Evolutionary conservation across 106 monocot species (phyloP), one percentile per base, ranked within the genome.

Genomic region (Hemerocallis citrina): DNA sequence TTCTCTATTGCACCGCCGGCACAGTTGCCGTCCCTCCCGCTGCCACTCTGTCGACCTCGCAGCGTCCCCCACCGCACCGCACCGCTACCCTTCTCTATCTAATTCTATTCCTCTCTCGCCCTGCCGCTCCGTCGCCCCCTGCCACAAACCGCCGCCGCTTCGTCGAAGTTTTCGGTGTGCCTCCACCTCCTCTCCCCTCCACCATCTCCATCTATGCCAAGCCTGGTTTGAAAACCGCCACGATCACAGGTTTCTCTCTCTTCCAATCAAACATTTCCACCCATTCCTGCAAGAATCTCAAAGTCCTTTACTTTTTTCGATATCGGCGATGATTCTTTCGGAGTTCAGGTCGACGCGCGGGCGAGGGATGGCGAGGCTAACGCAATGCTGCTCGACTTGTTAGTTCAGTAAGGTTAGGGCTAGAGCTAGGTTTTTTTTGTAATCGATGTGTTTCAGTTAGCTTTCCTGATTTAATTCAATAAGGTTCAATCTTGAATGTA

Each of bases 321-420:
- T 52, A 43, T 95, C 23, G 75, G 83, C 34, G 89, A 89, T 28
- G 89, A 95, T 57, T 74, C 89, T 0, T 25, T 95, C 6, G 83
- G 89, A 33, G 83, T 95, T 57, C 95, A 89, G 78, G 86, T 95
- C 28, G 86, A 89, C 55, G 95, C 89, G 0, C 95, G 86, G 13
- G 89, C 89, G 48, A 89, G 86, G 69, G 95, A 95, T 19, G 95
- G 95, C 2, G 95, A 95, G 52, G 89, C 89, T 20, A 95, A 95
- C 59, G 80, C 86, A 13, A 86, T 86, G 10, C 66, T 95, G 34
- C 35, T 95, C 48, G 95, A 95, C 4, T 95, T 69, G 89, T 95
- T 16, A 52, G 75, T 64, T 83, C 86, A 46, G 95, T 89, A 15
- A 74, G 73, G 34, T 57, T 12, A 4, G 3, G 22, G 1, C 36